A percentile compares a stretch with the other conserved stretches of the same genome.
phyloP scores from a whole-genome alignment of 177 flowering plant genomes.

The Telopea speciosissima region DNA sequence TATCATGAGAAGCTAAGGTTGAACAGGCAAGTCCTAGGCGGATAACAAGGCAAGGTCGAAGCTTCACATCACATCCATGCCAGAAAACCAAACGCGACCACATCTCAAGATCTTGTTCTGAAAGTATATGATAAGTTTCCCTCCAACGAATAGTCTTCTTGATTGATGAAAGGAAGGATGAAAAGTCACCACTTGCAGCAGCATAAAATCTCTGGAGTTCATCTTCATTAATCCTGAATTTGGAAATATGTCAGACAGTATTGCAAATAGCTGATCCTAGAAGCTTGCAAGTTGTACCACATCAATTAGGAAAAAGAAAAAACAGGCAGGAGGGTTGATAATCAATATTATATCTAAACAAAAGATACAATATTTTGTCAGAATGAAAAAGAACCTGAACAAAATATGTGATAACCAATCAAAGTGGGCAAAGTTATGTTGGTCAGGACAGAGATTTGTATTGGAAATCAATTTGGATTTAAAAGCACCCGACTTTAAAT shows the following conservation, averaged over 20 bases:
- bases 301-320: no score
- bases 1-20: conserved; percentile 47
- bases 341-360: background rate
- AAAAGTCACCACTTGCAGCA: conserved; percentile 69
- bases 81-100: conserved; percentile 89
- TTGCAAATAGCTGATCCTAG: conserved; percentile 4
- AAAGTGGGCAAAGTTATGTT: background rate
- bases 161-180: conserved; percentile 58
- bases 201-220: conserved; percentile 71
- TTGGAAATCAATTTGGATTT: background rate
- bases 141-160: conserved; percentile 92
- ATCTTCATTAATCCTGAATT: conserved; percentile 68
- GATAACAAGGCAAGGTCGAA: conserved; percentile 75
- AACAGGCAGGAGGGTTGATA: background rate
- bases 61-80: conserved; percentile 51
- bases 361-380: background rate
- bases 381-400: background rate
- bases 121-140: conserved; percentile 68
- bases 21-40: conserved; percentile 83
- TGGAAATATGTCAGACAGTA: background rate
- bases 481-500: no score
- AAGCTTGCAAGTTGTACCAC: background rate
- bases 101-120: conserved; percentile 58
- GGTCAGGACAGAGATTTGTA: background rate
- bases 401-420: background rate